phyloP scores from a whole-genome alignment of 2,329 filamentous ascomycete genomes.

The Verticillium longisporum region DNA sequence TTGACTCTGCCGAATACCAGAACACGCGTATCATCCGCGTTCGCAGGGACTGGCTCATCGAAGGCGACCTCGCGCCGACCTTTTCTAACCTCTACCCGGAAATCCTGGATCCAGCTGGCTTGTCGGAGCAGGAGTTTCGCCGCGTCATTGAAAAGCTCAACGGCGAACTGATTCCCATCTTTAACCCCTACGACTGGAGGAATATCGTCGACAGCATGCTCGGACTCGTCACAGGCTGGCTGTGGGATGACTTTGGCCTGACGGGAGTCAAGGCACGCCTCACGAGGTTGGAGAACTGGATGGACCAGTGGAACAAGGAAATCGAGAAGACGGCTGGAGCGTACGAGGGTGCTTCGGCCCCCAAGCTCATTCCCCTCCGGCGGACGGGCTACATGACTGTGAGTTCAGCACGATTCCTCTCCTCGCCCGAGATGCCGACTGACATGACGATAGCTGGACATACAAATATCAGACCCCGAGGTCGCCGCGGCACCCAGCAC shows the following conservation, averaged over 20 bases:
- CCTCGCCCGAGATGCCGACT: slow-evolving; percentile 10
- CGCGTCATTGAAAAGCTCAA: slow-evolving; percentile 78
- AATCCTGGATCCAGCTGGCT: slow-evolving; percentile 76
- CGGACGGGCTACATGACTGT: slow-evolving; percentile 84
- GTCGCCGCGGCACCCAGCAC: slow-evolving; percentile 49
- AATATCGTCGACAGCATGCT: slow-evolving; percentile 76
- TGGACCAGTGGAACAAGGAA: slow-evolving; percentile 80
- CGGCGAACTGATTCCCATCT: slow-evolving; percentile 65
- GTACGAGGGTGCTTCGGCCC: slow-evolving; percentile 45
- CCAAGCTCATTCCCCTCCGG: slow-evolving; percentile 71
- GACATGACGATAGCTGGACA: slow-evolving; percentile 54
- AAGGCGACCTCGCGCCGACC: slow-evolving; percentile 83
- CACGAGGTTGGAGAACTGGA: slow-evolving; percentile 66
- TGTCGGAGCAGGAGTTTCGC: slow-evolving; percentile 83
- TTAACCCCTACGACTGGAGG: slow-evolving; percentile 68
- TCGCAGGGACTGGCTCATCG: slow-evolving; percentile 82
- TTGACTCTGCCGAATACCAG: slow-evolving; percentile 65
- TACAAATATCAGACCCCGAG: slow-evolving; percentile 74
- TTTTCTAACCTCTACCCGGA: slow-evolving; percentile 96
- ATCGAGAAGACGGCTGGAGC: slow-evolving; percentile 49
- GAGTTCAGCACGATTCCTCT: not conserved
- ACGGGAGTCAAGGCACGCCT: slow-evolving; percentile 69
- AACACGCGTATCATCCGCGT: slow-evolving; percentile 88
- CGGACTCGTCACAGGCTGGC: slow-evolving; percentile 80
- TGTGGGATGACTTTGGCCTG: slow-evolving; percentile 87